These are phyloP conservation scores for Collybia mongolica DNA, from an alignment of 768 basidiomycete genomes.

Conservation along the genomic window DNA sequence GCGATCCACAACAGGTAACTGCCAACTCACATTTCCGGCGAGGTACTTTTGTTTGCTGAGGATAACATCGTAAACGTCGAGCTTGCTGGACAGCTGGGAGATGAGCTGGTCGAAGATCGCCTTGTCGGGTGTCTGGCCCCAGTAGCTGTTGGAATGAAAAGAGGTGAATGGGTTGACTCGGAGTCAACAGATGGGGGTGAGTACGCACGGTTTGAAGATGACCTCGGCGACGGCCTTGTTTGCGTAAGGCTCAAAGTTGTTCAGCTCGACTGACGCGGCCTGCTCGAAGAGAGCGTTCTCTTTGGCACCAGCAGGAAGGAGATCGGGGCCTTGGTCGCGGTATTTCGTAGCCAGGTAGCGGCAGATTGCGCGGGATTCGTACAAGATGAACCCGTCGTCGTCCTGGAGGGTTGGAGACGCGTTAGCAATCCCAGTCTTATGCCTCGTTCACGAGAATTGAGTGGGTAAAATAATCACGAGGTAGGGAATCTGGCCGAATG, in stretches of 20 bases:
- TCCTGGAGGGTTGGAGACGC: constrained; percentile 7
- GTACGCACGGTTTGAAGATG: constrained; percentile 47
- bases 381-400: constrained; percentile 20
- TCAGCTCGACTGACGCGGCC: constrained; percentile 48
- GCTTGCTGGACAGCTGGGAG: constrained; percentile 32
- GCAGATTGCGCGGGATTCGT: constrained; percentile 48
- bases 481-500: constrained; percentile 45
- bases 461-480: constrained; percentile 14
- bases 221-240: constrained; percentile 41
- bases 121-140: background rate
- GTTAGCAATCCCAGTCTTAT: background rate
- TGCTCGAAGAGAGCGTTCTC: constrained; percentile 49
- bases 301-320: constrained; percentile 45
- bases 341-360: constrained; percentile 53
- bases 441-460: no score
- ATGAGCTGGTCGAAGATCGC: constrained; percentile 18
- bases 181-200: no score
- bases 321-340: constrained; percentile 42
- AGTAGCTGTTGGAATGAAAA: background rate
- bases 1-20: no score
- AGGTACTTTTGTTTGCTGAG: constrained; percentile 56
- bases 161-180: no score
- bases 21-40: constrained; percentile 44
- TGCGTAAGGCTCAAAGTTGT: constrained; percentile 53
- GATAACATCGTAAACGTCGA: constrained; percentile 57